phyloP scores from a whole-genome alignment of 441 rosid species.

The Omphalea diandra region DNA sequence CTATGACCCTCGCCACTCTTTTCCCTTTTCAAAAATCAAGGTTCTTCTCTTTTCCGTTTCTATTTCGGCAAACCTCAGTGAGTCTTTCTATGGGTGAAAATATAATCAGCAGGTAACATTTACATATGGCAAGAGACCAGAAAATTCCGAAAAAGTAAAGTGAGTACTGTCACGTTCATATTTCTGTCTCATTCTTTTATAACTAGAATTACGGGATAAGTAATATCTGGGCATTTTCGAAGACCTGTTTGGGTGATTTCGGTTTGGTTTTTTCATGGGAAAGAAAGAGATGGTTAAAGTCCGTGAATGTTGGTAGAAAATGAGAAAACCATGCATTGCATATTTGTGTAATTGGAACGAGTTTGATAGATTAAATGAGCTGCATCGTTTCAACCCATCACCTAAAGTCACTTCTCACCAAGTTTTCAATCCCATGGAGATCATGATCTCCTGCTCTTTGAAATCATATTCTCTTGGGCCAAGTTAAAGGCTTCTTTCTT shows the following conservation, averaged over 20 bases:
- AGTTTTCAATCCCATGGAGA: constrained; percentile 6
- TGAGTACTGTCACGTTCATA: no score
- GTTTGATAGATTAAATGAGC: constrained; percentile 16
- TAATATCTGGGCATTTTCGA: background rate
- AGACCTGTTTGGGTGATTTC: background rate
- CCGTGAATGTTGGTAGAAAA: constrained; percentile 38
- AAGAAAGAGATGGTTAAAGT: constrained; percentile 9
- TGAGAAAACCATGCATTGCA: constrained; percentile 29
- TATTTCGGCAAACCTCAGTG: no score
- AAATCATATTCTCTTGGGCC: background rate
- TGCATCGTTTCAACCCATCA: constrained; percentile 8
- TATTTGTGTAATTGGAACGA: constrained; percentile 8
- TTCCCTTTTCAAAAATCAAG: no score
- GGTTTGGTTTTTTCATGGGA: background rate
- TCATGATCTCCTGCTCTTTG: background rate
- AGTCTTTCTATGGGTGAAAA: no score
- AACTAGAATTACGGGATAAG: no score
- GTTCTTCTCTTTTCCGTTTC: no score
- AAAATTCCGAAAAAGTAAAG: no score
- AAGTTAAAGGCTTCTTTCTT: background rate
- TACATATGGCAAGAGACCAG: no score
- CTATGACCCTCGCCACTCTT: no score
- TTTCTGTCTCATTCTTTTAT: no score
- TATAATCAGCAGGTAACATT: no score
- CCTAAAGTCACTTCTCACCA: constrained; percentile 6